Evolutionary conservation across 1,284 basidiomycete genomes (phyloP).

Genomic region (Anthracocystis panici-leucophaei): DNA sequence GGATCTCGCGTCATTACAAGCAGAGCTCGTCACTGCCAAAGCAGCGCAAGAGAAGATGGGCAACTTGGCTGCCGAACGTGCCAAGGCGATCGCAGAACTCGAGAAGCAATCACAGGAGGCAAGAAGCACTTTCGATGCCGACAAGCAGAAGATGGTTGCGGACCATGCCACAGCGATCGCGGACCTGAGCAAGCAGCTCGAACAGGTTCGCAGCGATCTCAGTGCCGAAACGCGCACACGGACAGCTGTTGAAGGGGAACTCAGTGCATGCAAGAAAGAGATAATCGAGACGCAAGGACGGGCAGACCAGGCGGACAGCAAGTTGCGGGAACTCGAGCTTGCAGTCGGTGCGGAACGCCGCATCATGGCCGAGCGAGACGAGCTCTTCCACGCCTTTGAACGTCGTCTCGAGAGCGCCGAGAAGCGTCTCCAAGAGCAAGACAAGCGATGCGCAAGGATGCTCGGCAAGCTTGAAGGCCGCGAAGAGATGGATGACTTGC

Average conservation of each 20-base stretch:
- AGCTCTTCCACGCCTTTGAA: slow-evolving; percentile 59
- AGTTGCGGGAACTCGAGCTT: slow-evolving; percentile 54
- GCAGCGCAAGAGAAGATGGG: slow-evolving; percentile 1
- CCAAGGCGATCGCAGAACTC: slow-evolving; percentile 20
- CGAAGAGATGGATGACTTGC: slow-evolving; percentile 68
- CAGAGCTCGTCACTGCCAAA: slow-evolving; percentile 12
- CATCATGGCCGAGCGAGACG: slow-evolving; percentile 58
- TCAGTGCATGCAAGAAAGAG: slow-evolving; percentile 7
- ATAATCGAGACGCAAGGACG: slow-evolving; percentile 3
- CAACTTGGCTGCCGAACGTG: slow-evolving; percentile 18
- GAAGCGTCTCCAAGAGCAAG: slow-evolving; percentile 61
- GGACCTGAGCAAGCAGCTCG: slow-evolving; percentile 7
- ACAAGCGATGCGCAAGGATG: slow-evolving; percentile 64
- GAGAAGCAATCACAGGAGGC: slow-evolving; percentile 21
- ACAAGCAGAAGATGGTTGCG: slow-evolving; percentile 4
- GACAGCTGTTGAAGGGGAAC: slow-evolving; percentile 2
- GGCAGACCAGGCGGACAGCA: slow-evolving; percentile 22
- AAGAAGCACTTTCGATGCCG: not conserved
- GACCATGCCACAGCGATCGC: slow-evolving; percentile 1
- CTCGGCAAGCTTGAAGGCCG: slow-evolving; percentile 67
- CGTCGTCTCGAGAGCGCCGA: slow-evolving; percentile 59
- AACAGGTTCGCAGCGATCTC: slow-evolving; percentile 13
- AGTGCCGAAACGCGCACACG: slow-evolving; percentile 10
- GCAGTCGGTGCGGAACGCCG: slow-evolving; percentile 54
- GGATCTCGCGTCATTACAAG: slow-evolving; percentile 25